Evolutionary conservation across 768 basidiomycete genomes (phyloP).

Genomic region (Suillus luteus): DNA sequence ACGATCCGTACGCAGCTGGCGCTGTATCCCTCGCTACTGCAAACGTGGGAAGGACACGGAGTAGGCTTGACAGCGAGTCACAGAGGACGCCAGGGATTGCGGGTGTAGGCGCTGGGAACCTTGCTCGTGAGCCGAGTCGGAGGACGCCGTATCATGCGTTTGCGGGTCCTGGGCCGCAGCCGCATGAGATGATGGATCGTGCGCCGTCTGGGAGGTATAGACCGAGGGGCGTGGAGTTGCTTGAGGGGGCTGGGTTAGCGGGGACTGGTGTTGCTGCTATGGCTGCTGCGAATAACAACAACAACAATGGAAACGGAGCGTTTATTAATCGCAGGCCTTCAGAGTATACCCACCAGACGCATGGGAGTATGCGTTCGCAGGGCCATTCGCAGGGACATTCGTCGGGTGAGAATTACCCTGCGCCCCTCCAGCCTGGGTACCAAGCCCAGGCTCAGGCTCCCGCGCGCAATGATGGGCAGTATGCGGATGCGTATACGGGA

Average conservation of each 20-base stretch:
- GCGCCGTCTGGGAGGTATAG: constrained; percentile 21
- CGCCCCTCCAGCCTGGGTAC: constrained; percentile 28
- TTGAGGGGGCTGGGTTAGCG: constrained; percentile 30
- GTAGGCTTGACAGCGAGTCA: constrained; percentile 31
- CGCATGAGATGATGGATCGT: constrained; percentile 20
- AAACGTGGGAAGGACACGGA: constrained; percentile 22
- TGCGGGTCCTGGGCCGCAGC: constrained; percentile 32
- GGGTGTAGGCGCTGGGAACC: constrained; percentile 36
- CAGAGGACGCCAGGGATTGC: constrained; percentile 43
- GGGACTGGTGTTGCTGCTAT: constrained; percentile 18
- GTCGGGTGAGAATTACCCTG: constrained; percentile 20
- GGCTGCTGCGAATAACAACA: constrained; percentile 4
- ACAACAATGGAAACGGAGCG: constrained; percentile 4
- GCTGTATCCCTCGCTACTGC: constrained; percentile 24
- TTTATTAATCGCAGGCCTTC: constrained; percentile 28
- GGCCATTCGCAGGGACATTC: constrained; percentile 24
- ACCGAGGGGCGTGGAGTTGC: constrained; percentile 25
- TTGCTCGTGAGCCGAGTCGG: constrained; percentile 30
- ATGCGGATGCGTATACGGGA: constrained; percentile 33
- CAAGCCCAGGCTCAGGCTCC: constrained; percentile 18
- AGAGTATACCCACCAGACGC: constrained; percentile 29
- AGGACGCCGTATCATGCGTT: constrained; percentile 42
- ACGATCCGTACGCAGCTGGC: constrained; percentile 37
- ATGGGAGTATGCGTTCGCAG: constrained; percentile 24
- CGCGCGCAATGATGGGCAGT: constrained; percentile 22